Evolutionary conservation across 306 rosid genomes (phyloP).

Genomic region (Boehmeria nivea): DNA sequence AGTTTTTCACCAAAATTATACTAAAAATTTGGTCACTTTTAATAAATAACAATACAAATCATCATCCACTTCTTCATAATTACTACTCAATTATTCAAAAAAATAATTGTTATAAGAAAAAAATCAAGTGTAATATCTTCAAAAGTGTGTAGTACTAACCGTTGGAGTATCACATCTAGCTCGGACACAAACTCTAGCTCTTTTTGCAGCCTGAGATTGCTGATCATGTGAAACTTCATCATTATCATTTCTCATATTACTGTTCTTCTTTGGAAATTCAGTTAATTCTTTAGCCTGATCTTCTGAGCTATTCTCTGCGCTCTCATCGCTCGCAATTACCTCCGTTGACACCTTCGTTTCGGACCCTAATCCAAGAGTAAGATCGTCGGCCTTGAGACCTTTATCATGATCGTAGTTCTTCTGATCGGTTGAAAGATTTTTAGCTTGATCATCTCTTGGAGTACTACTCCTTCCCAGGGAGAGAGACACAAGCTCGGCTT

Average conservation of each 20-base stretch:
- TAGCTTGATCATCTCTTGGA: conserved; percentile 15
- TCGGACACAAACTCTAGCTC: conserved; percentile 74
- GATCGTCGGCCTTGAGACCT: conserved; percentile 15
- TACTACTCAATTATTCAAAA: not conserved
- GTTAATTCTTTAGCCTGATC: conserved; percentile 13
- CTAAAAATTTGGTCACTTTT: too few species aligned
- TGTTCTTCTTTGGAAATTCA: not conserved
- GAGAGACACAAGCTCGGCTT: conserved; percentile 33
- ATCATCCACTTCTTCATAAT: not conserved
- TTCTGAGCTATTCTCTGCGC: conserved; percentile 21
- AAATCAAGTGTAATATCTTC: not conserved
- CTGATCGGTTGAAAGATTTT: not conserved
- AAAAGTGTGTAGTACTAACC: conserved; percentile 29
- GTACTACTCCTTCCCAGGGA: conserved; percentile 30
- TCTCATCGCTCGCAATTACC: conserved; percentile 5
- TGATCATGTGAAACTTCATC: conserved; percentile 32
- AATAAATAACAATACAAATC: too few species aligned
- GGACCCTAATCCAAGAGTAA: conserved; percentile 26
- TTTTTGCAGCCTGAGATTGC: conserved; percentile 39
- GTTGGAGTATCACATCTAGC: conserved; percentile 71
- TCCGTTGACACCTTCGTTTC: conserved; percentile 11
- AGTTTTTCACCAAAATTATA: too few species aligned
- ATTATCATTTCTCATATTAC: conserved; percentile 22
- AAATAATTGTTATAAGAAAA: not conserved
- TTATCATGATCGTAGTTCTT: conserved; percentile 1